Evolutionary conservation across 73 alveolate genomes (phyloP).

Genomic region (Durusdinium trenchii): DNA sequence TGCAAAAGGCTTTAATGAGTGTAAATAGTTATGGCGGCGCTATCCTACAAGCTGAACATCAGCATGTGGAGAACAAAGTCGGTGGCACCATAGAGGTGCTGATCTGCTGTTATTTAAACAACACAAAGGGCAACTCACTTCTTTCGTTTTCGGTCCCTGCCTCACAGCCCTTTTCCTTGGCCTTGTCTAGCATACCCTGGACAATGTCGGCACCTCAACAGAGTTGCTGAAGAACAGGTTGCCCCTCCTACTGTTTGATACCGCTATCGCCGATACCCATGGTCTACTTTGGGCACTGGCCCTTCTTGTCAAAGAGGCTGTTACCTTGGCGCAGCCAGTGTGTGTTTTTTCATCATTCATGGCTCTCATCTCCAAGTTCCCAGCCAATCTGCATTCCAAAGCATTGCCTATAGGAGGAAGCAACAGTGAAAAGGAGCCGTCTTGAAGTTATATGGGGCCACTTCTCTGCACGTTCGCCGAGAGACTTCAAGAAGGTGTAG

Average conservation of each 20-base stretch:
- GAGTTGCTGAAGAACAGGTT: background rate
- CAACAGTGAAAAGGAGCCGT: no score
- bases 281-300: background rate
- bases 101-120: no score
- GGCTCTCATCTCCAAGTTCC: background rate
- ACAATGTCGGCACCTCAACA: conserved; percentile 62
- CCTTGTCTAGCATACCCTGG: conserved; percentile 93
- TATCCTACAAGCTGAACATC: no score
- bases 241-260: no score
- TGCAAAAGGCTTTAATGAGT: no score
- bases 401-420: conserved; percentile 88
- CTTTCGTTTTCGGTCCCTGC: background rate
- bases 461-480: conserved; percentile 65
- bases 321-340: conserved; percentile 9
- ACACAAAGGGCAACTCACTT: background rate
- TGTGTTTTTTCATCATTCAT: background rate
- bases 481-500: conserved; percentile 98
- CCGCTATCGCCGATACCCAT: background rate
- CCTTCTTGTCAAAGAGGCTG: conserved; percentile 95
- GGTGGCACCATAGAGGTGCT: no score
- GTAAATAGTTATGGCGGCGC: no score
- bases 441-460: background rate
- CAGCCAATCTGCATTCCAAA: conserved; percentile 86
- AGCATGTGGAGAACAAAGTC: no score
- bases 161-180: conserved; percentile 93